phyloP scores from a whole-genome alignment of 1,284 basidiomycete species.

The Ustilago trichophora region DNA sequence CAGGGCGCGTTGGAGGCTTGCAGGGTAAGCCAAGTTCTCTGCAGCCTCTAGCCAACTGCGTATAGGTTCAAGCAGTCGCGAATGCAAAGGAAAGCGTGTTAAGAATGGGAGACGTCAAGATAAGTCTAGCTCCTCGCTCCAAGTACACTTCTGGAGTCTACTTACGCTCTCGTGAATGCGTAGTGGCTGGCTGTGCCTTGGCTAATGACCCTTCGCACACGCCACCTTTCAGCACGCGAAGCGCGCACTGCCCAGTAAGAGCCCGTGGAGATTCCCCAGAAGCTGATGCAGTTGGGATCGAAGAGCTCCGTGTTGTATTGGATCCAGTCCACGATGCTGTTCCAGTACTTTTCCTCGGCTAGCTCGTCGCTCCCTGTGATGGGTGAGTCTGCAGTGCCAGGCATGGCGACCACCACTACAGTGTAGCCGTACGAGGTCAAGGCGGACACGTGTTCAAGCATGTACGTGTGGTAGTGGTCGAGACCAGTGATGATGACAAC shows the following conservation, averaged over 20 bases:
- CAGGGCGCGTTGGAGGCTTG: constrained; percentile 34
- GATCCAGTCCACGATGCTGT: constrained; percentile 38
- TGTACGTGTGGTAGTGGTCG: constrained; percentile 43
- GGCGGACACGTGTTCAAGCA: constrained; percentile 12
- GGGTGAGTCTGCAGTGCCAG: constrained; percentile 43
- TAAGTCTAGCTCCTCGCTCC: too few species aligned
- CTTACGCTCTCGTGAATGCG: constrained; percentile 33
- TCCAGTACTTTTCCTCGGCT: constrained; percentile 25
- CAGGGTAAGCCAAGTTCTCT: constrained; percentile 33
- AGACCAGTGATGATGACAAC: constrained; percentile 44
- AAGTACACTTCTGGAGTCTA: background rate
- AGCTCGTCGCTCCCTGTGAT: constrained; percentile 21
- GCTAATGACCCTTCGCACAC: constrained; percentile 26
- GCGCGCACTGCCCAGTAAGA: constrained; percentile 37
- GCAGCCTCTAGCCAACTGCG: constrained; percentile 42
- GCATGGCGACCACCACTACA: constrained; percentile 29
- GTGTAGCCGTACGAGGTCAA: constrained; percentile 16
- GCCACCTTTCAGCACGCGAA: constrained; percentile 20
- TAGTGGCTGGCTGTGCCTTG: constrained; percentile 46
- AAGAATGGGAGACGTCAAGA: too few species aligned
- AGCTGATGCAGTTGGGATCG: constrained; percentile 18
- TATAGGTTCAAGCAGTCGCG: too few species aligned
- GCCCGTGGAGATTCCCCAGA: constrained; percentile 44
- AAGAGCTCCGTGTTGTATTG: constrained; percentile 9
- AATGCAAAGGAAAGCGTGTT: background rate